Evolutionary conservation across 768 basidiomycete genomes (phyloP).

Genomic region (Tricholoma hemisulphureum): DNA sequence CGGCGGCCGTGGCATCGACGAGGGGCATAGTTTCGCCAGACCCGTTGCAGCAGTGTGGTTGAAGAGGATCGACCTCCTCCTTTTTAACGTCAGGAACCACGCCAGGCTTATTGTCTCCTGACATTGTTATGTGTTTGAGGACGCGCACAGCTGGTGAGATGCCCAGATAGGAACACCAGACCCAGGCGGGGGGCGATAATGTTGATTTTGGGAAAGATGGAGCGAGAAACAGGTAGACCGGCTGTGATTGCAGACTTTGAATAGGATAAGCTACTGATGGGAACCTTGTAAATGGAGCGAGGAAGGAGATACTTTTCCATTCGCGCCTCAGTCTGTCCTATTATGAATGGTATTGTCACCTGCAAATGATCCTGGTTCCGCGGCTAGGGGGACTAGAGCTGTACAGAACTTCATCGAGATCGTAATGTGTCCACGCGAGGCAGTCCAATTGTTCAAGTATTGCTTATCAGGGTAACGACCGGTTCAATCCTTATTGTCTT

Average conservation of each 20-base stretch:
- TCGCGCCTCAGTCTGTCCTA: not conserved
- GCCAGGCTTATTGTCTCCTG: conserved; percentile 31
- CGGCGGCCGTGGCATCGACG: conserved; percentile 23
- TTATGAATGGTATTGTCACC: conserved; percentile 13
- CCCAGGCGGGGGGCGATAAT: conserved; percentile 24
- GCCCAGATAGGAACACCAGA: conserved; percentile 32
- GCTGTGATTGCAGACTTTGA: not conserved
- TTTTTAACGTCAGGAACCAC: conserved; percentile 29
- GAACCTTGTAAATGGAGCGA: conserved; percentile 19
- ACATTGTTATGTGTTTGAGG: conserved; percentile 19
- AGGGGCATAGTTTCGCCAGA: conserved; percentile 37
- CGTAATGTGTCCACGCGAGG: conserved; percentile 13
- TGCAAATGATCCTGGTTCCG: conserved; percentile 15
- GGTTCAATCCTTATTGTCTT: conserved; percentile 43
- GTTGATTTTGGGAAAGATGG: conserved; percentile 15
- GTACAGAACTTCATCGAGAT: conserved; percentile 1
- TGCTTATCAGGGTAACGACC: conserved; percentile 26
- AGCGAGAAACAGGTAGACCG: conserved; percentile 9
- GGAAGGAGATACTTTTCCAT: conserved; percentile 18
- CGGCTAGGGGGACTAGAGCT: conserved; percentile 14
- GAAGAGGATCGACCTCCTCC: conserved; percentile 24
- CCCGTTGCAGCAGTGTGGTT: conserved; percentile 39
- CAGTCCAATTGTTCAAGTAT: conserved; percentile 37
- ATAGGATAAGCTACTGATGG: conserved; percentile 4
- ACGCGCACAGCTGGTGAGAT: conserved; percentile 16